Base-by-base conservation (phyloP, 352 stramenopile genomes). In the Phytopythium sindhum region DNA sequence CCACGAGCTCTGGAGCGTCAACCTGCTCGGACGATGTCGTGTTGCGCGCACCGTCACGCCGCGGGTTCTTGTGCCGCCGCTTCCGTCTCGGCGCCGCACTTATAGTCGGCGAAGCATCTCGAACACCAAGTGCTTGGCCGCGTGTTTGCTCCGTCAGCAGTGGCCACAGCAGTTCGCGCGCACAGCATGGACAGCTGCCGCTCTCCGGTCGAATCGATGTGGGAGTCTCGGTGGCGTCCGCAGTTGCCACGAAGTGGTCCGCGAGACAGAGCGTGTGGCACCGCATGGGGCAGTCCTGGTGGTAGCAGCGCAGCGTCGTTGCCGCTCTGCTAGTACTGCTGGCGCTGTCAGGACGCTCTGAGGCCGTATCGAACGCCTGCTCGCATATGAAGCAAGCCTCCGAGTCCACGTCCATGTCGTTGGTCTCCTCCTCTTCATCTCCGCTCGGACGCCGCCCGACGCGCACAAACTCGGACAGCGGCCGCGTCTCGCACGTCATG, bases 301-400 rank as follows among this genome's bases (percentile, higher is more conserved):
- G 58, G 47, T 86, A 88, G 55, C 82, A 91, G 9, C 56, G 42
- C 29, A 80, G 37, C 15, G 72, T 57, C 12, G 57, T 45, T 29
- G 7, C 45, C 61, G 17, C 23, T 1, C 42, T 39, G 1, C 7
- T 10, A 39, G 33, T 39, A 10, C 1, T 39, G 33, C 7, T 39
- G 31, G 31, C 31, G 10, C 33, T 14, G 33, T 39, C 10, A 4
- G 33, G 14, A 10, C 33, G 7, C 33, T 39, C 33, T 39, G 33
- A 10, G 1, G 33, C 14, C 29, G 10, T 35, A 29, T 47, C 28
- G 28, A 88, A 28, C 0, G 63, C 24, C 23, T 65, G 50, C 21
- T 87, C 77, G 44, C 82, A 91, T 12, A 88, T 72, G 56, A 73
- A 88, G 57, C 82, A 83, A n/a, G 44, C 58, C 11, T 12, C 47